Conservation (phyloP, 148 eudicot genomes). For the Pharnaceum exiguum region DNA sequence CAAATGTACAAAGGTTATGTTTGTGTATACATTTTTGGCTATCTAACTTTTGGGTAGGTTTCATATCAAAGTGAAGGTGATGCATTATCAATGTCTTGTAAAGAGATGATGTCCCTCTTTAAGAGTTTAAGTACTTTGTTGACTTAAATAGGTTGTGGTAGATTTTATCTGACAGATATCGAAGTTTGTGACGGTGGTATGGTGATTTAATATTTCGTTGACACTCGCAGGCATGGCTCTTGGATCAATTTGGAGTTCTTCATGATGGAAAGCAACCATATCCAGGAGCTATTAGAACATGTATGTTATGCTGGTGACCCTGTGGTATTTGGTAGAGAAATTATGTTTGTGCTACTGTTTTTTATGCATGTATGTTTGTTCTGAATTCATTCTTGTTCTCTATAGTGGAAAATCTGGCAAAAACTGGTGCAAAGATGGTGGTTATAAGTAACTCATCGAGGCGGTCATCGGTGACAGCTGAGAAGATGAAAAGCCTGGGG, state of each 20-base stretch:
- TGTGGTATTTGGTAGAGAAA: slow-evolving; percentile 29
- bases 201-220: not conserved
- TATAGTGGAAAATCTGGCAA: slow-evolving; percentile 80
- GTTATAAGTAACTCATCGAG: slow-evolving; percentile 93
- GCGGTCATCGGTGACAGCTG: slow-evolving; percentile 76
- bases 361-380: too few species aligned
- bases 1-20: too few species aligned
- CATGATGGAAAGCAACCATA: slow-evolving; percentile 95
- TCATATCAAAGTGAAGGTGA: too few species aligned
- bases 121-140: too few species aligned
- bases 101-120: too few species aligned
- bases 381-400: not conserved
- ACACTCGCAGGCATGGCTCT: slow-evolving; percentile 72
- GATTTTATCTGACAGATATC: not conserved
- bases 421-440: slow-evolving; percentile 80
- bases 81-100: too few species aligned
- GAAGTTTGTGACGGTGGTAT: not conserved
- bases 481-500: slow-evolving; percentile 73
- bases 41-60: too few species aligned
- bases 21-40: too few species aligned
- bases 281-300: slow-evolving; percentile 80
- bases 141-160: too few species aligned
- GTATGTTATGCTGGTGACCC: slow-evolving; percentile 47
- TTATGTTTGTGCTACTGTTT: not conserved
- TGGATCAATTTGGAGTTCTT: slow-evolving; percentile 97